Percentiles rank a stretch among this genome's conserved stretches.
These are phyloP conservation scores for Leersia perrieri DNA, from an alignment of 176 grass and related monocot species.

Conservation along the genomic window DNA sequence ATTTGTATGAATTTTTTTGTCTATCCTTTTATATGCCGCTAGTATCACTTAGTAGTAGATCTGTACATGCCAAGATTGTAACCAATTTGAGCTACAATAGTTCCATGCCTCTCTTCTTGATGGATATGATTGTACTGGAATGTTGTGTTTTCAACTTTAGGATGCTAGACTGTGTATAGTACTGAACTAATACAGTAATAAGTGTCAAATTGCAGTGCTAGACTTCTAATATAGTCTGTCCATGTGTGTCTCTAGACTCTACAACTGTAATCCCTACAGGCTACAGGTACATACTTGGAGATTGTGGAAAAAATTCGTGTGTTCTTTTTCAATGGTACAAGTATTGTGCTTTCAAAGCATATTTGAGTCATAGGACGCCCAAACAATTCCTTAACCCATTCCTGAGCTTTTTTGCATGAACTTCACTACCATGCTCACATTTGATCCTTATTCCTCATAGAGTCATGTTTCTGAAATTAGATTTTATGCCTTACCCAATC, in stretches of 20 bases:
- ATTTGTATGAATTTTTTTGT: too few species aligned
- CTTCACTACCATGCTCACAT: neutral
- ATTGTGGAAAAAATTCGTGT: neutral
- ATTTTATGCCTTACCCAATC: neutral
- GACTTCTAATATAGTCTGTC: neutral
- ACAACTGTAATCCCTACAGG: neutral
- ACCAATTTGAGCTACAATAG: neutral
- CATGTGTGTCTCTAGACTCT: neutral
- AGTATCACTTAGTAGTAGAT: too few species aligned
- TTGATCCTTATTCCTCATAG: neutral
- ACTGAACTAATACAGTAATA: neutral
- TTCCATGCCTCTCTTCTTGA: neutral
- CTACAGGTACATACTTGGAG: neutral
- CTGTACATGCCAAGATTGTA: neutral
- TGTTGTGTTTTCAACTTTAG: neutral
- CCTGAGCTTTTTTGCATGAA: neutral
- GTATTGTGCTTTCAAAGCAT: neutral
- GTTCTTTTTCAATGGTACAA: neutral
- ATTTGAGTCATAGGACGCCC: neutral
- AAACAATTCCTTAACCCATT: neutral
- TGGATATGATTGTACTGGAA: neutral
- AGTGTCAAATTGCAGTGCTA: neutral
- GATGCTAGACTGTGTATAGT: neutral
- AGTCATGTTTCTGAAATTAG: neutral
- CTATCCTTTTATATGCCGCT: too few species aligned